phyloP scores from a whole-genome alignment of 1,139 yeast genomes.

The Yamadazyma sp. region DNA sequence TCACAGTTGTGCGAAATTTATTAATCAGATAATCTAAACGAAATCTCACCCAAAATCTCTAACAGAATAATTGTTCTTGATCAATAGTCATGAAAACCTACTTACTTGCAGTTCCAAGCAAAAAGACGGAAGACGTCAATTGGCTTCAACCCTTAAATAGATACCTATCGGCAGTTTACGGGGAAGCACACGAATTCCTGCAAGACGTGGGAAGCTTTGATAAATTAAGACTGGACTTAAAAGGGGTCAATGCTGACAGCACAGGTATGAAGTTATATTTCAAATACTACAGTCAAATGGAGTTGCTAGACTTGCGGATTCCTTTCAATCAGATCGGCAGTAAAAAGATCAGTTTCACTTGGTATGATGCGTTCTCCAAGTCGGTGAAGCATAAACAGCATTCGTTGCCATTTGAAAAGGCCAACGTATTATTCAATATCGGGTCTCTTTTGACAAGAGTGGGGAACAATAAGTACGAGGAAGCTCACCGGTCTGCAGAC shows the following conservation, averaged over 20 bases:
- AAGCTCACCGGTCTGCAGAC: conserved; percentile 41
- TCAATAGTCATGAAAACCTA: conserved; percentile 38
- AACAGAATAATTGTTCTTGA: not conserved
- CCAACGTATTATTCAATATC: conserved; percentile 72
- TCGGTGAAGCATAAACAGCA: conserved; percentile 42
- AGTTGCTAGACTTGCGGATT: conserved; percentile 72
- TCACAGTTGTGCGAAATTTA: not conserved
- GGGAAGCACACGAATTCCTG: conserved; percentile 56
- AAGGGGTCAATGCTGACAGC: conserved; percentile 55
- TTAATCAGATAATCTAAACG: not conserved
- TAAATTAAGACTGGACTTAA: conserved; percentile 60
- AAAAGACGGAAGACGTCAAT: conserved; percentile 60
- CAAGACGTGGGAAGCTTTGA: conserved; percentile 58
- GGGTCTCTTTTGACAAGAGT: conserved; percentile 39
- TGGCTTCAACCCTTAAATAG: conserved; percentile 65
- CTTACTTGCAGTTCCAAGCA: conserved; percentile 39
- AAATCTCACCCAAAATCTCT: conserved; percentile 1
- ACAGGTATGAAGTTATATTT: conserved; percentile 55
- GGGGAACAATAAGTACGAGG: conserved; percentile 51
- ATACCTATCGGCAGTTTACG: conserved; percentile 65
- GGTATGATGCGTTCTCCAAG: conserved; percentile 73
- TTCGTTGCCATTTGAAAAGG: conserved; percentile 85
- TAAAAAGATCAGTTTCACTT: conserved; percentile 61
- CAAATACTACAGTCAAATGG: conserved; percentile 80
- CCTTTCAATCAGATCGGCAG: conserved; percentile 61